Base-by-base conservation (phyloP, 305 asterid genomes). In the Ilex paraguariensis region DNA sequence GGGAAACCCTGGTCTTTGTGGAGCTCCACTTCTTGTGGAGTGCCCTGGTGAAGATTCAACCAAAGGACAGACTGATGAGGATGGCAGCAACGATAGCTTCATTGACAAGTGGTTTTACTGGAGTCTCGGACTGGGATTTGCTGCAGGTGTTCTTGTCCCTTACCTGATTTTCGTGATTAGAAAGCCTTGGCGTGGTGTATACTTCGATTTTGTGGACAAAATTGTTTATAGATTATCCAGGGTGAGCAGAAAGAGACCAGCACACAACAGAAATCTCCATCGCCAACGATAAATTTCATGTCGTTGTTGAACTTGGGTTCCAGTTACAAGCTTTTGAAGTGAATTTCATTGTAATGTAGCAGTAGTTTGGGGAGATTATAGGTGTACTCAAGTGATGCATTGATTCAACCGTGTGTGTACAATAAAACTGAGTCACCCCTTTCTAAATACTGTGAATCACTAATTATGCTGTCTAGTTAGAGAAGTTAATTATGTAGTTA, bases 1-100 rank as follows among this genome's bases (percentile, higher is more conserved):
- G 61, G 86, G 83, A 14, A 84, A 84, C 46, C 62, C 73, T 3
- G 66, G 63, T 6, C 83, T 84, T 30, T 84, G 88, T 72, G 88
- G 86, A 61, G 65, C 75, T 51, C 84, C 78, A 16, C 69, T 80
- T 11, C 28, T 8, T 4, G 60, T 68, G 10, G 59, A 33, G 59
- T 84, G 91, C 64, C 62, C 62, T 13, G 64, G 65, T 53, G 76
- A 72, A 55, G 77, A 75, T 36, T 40, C 70, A 3, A 66, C 58
- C 60, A 55, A 66, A 14, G 72, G 65, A 60, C 30, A 67, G 0
- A 46, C 33, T 15, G 6, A 5, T 30, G 51, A 15, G 1, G 14
- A 68, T 66, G 70, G 69, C 31, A 63, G 45, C 16, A 39, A 64
- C 7, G 56, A 71, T 54, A 65, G 13, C 1, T 33, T 74, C 21